Percentiles rank a stretch among this genome's conserved stretches.
phyloP scores from a whole-genome alignment of 257 asterid species.

The Solanum arcanum region DNA sequence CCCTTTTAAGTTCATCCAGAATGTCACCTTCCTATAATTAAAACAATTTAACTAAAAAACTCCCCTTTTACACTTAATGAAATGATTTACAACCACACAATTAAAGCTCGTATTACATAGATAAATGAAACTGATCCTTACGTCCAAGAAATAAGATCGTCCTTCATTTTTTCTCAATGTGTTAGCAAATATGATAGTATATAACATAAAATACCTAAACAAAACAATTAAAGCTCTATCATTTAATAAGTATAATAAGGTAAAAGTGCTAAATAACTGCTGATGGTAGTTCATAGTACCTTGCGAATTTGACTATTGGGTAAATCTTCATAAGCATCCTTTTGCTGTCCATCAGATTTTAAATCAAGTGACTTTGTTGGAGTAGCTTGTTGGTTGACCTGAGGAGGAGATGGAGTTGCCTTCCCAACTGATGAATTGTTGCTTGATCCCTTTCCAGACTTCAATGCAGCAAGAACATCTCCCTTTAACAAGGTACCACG shows the following conservation, averaged over 20 bases:
- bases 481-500: slow-evolving; percentile 93
- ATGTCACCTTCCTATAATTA: not conserved
- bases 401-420: slow-evolving; percentile 28
- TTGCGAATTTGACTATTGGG: slow-evolving; percentile 95
- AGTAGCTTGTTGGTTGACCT: slow-evolving; percentile 30
- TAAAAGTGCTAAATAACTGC: not conserved
- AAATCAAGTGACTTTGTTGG: slow-evolving; percentile 22
- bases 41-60: not conserved
- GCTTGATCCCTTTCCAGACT: slow-evolving; percentile 65
- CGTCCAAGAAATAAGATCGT: not conserved
- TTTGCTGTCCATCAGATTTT: slow-evolving; percentile 35
- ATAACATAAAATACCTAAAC: not conserved
- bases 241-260: not conserved
- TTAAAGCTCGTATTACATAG: not conserved
- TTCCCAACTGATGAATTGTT: slow-evolving; percentile 33
- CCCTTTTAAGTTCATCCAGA: not conserved
- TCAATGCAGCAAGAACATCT: slow-evolving; percentile 84
- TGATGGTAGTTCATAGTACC: slow-evolving; percentile 25
- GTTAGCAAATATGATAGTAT: not conserved
- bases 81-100: not conserved
- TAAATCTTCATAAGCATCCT: slow-evolving; percentile 61
- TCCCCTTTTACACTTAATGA: not conserved
- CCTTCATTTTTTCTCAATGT: not conserved
- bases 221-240: not conserved
- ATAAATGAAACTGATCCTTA: not conserved